Evolutionary conservation across 805 yeast species (phyloP).

Genomic region (Teunomyces kruisii): DNA sequence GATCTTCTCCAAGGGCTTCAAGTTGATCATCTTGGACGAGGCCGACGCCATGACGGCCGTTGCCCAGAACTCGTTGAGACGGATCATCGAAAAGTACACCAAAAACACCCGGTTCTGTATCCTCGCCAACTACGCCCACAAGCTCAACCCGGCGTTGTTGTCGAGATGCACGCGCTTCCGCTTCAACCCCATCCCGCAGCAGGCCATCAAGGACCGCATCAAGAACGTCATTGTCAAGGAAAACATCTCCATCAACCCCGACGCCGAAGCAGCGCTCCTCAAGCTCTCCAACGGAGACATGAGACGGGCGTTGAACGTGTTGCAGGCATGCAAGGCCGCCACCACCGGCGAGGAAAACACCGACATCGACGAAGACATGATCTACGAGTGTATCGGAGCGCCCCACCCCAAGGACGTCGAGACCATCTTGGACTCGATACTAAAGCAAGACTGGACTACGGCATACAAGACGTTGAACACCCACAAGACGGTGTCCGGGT

Average conservation of each 20-base stretch:
- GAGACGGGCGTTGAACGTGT: conserved; percentile 90
- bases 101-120: conserved; percentile 95
- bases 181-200: conserved; percentile 74
- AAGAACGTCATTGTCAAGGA: conserved; percentile 70
- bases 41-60: conserved; percentile 93
- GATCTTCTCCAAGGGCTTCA: conserved; percentile 82
- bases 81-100: conserved; percentile 89
- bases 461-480: conserved; percentile 65
- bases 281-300: conserved; percentile 88
- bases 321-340: conserved; percentile 92
- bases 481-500: conserved; percentile 71
- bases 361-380: conserved; percentile 65
- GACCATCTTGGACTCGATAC: conserved; percentile 68
- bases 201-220: conserved; percentile 68
- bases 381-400: conserved; percentile 93
- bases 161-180: conserved; percentile 95
- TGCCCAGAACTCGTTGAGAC: conserved; percentile 79
- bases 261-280: conserved; percentile 67
- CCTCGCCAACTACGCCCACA: conserved; percentile 93
- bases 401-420: conserved; percentile 88
- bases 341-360: conserved; percentile 42
- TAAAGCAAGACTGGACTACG: conserved; percentile 87
- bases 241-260: conserved; percentile 52
- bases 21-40: conserved; percentile 89
- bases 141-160: conserved; percentile 88